Evolutionary conservation across 306 rosid genomes (phyloP).

Genomic region (Gillenia trifoliata): DNA sequence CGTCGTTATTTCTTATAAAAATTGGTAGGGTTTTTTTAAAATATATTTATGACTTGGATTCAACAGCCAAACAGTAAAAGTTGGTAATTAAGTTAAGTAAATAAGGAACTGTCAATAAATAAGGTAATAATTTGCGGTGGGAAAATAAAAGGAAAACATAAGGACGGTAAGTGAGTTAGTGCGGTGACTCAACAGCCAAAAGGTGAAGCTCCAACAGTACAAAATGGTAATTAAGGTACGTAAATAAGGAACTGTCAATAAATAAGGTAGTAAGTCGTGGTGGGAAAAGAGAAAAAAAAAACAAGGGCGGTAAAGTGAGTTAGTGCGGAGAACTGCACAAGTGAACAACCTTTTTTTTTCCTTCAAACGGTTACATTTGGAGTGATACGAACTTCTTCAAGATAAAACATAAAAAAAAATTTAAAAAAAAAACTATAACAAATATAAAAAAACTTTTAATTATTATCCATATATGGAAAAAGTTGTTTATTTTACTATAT

Average conservation of each 20-base stretch:
- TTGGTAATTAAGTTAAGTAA: neutral
- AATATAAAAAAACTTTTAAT: neutral
- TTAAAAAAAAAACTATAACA: no score
- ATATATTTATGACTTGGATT: neutral
- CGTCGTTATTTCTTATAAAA: constrained; percentile 6
- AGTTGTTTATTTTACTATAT: neutral
- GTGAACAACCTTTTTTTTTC: neutral
- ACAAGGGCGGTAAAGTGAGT: neutral
- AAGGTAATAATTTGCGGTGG: neutral
- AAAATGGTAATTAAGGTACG: neutral
- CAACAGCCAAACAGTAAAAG: neutral
- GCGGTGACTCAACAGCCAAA: neutral
- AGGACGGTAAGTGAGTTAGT: neutral
- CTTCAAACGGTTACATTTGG: neutral
- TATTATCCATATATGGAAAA: neutral
- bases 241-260: neutral
- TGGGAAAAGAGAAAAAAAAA: neutral
- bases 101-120: neutral
- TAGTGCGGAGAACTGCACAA: neutral
- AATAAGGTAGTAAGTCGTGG: neutral
- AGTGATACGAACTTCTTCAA: neutral
- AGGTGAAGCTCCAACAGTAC: neutral
- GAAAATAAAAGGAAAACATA: neutral
- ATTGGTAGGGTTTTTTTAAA: neutral
- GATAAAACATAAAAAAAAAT: neutral